Evolutionary conservation across 441 rosid genomes (phyloP).

Genomic region (Populus hybrid): DNA sequence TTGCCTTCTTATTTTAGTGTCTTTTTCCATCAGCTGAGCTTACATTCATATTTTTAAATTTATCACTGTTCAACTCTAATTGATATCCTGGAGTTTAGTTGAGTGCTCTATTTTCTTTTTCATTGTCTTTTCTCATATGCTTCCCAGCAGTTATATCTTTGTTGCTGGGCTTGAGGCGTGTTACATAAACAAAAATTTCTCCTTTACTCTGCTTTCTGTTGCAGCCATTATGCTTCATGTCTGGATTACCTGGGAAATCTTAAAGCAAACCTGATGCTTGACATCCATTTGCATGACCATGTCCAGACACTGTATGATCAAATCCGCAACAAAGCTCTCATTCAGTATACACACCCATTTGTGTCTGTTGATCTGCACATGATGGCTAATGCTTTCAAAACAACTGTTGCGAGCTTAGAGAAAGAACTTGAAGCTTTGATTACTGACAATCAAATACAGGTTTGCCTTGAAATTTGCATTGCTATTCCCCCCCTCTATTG

Average conservation of each 20-base stretch:
- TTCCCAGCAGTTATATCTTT: neutral
- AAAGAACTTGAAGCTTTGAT: constrained; percentile 91
- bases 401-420: constrained; percentile 72
- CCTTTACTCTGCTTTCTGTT: constrained; percentile 5
- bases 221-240: constrained; percentile 93
- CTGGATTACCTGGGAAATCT: constrained; percentile 86
- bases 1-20: neutral
- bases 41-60: neutral
- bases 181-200: neutral
- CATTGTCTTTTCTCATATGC: neutral
- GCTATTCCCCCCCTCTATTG: neutral
- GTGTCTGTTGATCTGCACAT: constrained; percentile 86
- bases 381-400: constrained; percentile 98
- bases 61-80: neutral
- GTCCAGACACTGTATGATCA: constrained; percentile 79
- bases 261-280: constrained; percentile 74
- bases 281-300: constrained; percentile 91
- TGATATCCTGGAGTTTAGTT: neutral
- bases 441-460: constrained; percentile 96
- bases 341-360: constrained; percentile 94
- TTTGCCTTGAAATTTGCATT: constrained; percentile 14
- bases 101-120: neutral
- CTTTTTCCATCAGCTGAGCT: neutral
- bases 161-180: neutral
- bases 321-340: constrained; percentile 89